A percentile compares a stretch with the other conserved stretches of the same genome.
Conservation (phyloP, 257 asterid genomes). For the Lavandula angustifolia region DNA sequence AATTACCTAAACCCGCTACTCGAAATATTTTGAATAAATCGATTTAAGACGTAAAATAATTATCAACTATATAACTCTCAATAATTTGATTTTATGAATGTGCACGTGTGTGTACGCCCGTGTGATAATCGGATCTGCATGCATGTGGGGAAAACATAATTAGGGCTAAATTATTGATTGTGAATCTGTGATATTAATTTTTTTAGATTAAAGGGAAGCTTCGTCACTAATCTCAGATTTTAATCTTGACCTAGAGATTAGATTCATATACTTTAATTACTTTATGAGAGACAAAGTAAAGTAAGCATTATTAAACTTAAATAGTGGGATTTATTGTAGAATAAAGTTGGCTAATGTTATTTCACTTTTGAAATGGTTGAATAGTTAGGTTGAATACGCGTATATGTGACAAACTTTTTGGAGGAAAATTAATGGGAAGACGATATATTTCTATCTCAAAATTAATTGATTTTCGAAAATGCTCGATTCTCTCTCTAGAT, state of each 20-base stretch:
- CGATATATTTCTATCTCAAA: neutral
- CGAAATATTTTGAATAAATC: no score
- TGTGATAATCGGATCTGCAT: neutral
- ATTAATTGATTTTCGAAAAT: neutral
- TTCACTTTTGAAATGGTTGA: neutral
- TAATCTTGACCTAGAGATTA: slow-evolving; percentile 3
- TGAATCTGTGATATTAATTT: neutral
- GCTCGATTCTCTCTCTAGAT: neutral
- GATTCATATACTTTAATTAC: neutral
- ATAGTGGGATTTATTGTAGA: neutral
- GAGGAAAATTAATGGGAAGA: neutral
- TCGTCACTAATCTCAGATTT: slow-evolving; percentile 1
- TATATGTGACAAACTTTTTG: neutral
- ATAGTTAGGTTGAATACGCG: neutral
- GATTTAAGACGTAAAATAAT: no score
- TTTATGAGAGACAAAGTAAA: neutral
- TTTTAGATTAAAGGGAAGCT: neutral
- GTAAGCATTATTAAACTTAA: neutral
- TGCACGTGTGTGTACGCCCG: neutral
- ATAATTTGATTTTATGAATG: neutral
- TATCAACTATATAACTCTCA: no score
- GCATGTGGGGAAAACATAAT: neutral
- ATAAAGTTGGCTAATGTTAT: neutral
- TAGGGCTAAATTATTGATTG: neutral
- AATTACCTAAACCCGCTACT: neutral